These are phyloP conservation scores for Aspergillus kassunensis DNA, from an alignment of 495 filamentous ascomycete genomes.

Conservation along the genomic window DNA sequence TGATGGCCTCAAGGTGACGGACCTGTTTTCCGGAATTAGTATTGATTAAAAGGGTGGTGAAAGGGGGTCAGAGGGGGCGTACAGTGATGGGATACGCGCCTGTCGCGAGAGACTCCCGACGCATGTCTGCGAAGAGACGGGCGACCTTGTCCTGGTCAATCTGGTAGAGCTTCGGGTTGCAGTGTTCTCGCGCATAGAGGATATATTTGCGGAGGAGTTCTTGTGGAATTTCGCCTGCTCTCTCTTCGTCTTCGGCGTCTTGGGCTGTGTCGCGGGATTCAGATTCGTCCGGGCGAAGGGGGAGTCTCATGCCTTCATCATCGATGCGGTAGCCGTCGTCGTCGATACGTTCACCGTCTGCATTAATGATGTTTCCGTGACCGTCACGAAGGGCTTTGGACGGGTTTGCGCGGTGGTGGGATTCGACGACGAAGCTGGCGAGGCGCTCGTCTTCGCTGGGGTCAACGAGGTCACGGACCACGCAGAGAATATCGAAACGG, in stretches of 20 bases:
- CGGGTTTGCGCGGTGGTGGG: constrained; percentile 87
- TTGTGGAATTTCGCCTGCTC: constrained; percentile 81
- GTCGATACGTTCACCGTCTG: constrained; percentile 50
- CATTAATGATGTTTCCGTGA: constrained; percentile 58
- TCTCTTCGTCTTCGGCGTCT: constrained; percentile 50
- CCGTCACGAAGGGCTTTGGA: constrained; percentile 49
- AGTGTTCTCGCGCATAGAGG: constrained; percentile 87
- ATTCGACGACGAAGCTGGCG: constrained; percentile 90
- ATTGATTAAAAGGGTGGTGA: background rate
- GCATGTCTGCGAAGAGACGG: constrained; percentile 92
- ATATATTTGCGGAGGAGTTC: constrained; percentile 96
- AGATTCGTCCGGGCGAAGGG: constrained; percentile 33
- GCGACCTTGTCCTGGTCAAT: constrained; percentile 98
- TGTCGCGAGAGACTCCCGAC: constrained; percentile 84
- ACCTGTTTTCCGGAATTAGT: constrained; percentile 53
- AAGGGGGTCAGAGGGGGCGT: constrained; percentile 30
- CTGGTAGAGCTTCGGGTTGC: constrained; percentile 89
- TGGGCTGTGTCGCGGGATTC: constrained; percentile 34
- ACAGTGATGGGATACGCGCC: constrained; percentile 98
- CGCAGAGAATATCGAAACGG: constrained; percentile 97
- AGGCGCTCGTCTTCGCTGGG: constrained; percentile 92
- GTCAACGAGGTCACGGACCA: constrained; percentile 96
- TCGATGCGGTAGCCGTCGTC: constrained; percentile 44
- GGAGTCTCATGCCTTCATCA: constrained; percentile 30
- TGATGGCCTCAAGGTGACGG: constrained; percentile 95